Base-by-base conservation (phyloP, 2,329 filamentous ascomycete species). In the Alternaria conjuncta region DNA sequence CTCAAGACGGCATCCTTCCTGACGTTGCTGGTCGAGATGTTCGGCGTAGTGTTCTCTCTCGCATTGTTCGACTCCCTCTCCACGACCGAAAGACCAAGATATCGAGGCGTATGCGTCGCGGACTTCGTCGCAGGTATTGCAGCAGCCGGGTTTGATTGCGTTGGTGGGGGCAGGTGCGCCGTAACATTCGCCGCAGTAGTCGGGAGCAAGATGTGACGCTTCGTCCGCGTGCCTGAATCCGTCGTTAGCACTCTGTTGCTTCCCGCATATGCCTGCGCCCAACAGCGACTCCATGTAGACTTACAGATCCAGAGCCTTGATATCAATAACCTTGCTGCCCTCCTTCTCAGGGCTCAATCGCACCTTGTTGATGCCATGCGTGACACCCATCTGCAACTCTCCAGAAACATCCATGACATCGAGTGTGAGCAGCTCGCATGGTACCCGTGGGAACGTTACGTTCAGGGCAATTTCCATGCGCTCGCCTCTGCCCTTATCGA, bases 381-480 rank as follows among this genome's bases (percentile, higher is more conserved):
- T 90, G 62, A 99, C 92, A 56, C 95, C 96, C 72, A 94, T 92
- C 81, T 99, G 96, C 77, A 97, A 92, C 82, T 99, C 96, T 67
- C 96, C 96, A 21, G 94, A 97, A 25, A 98, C 95, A 82, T 99
- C 96, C 96, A 99, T 99, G 60, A 99, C 95, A 80, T 99, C 96
- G 73, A 99, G 90, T 12, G 96, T 97, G 70, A 98, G 86, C 55
- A 99, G 89, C 81, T 98, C 95, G 83, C 96, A 99, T 10, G 96
- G 96, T 71, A 99, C 88, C 67, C 90, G 90, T 10, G 96, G 96
- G 79, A 99, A 99, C 50, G 93, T 96, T 64, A 99, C 90, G 84
- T 99, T 99, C 82, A 99, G 88, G 80, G 97, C 94, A 70, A 99
- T 99, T 80, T 98, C 96, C 95, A 99, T 98, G 81, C 95, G 93